Percentiles rank a stretch among this genome's conserved stretches.
These are phyloP conservation scores for Cephaloascus fragrans DNA, from an alignment of 805 yeast genomes.

Conservation along the genomic window DNA sequence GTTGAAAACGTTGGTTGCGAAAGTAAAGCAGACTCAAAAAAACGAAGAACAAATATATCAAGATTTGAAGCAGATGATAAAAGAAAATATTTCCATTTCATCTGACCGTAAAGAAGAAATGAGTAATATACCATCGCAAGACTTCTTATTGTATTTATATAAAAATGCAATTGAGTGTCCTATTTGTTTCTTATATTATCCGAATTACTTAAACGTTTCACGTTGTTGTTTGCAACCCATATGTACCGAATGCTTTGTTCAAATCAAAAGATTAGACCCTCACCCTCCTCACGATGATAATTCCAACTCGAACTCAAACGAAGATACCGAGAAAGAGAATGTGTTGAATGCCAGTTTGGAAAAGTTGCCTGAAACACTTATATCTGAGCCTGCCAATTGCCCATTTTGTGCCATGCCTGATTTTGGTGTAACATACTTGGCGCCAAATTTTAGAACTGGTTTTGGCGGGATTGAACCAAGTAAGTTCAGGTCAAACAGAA, in stretches of 20 bases:
- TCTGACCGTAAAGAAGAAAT: constrained; percentile 12
- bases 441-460: constrained; percentile 47
- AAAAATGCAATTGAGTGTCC: constrained; percentile 78
- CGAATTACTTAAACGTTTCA: constrained; percentile 65
- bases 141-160: constrained; percentile 51
- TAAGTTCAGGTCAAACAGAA: constrained; percentile 15
- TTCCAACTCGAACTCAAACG: constrained; percentile 9
- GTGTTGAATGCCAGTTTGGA: no score
- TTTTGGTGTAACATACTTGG: constrained; percentile 77
- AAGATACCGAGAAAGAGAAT: no score
- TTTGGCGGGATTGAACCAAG: constrained; percentile 45
- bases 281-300: constrained; percentile 81
- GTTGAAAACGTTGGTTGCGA: constrained; percentile 26
- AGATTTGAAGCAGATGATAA: constrained; percentile 12
- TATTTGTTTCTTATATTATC: constrained; percentile 84
- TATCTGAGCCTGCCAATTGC: constrained; percentile 83
- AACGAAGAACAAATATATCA: constrained; percentile 25
- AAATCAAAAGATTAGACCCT: constrained; percentile 84
- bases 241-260: constrained; percentile 95
- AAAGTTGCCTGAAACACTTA: constrained; percentile 50
- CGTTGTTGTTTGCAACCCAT: constrained; percentile 90
- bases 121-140: constrained; percentile 26
- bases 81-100: constrained; percentile 10
- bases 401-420: constrained; percentile 88
- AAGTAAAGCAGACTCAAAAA: constrained; percentile 18